Conservation (phyloP, 305 asterid species). For the Solanum chacoense region DNA sequence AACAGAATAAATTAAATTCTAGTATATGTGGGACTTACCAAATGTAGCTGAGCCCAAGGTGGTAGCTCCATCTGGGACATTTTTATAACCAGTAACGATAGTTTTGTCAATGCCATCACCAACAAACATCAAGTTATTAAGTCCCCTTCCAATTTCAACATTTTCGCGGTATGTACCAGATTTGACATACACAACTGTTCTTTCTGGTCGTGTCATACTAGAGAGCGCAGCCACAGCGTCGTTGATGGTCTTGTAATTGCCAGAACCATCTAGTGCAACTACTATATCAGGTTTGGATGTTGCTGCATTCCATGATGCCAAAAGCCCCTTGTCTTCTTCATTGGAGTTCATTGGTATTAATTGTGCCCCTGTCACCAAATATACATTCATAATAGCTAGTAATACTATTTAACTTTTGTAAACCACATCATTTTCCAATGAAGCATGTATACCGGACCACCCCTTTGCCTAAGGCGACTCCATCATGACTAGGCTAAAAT, state of each 20-base stretch:
- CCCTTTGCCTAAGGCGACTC: background rate
- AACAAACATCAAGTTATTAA: conserved; percentile 54
- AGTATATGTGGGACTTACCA: conserved; percentile 20
- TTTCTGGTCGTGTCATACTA: conserved; percentile 20
- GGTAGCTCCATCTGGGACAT: conserved; percentile 48
- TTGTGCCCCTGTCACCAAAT: background rate
- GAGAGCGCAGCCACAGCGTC: conserved; percentile 45
- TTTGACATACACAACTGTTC: conserved; percentile 47
- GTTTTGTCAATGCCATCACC: conserved; percentile 81
- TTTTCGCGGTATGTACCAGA: conserved; percentile 45
- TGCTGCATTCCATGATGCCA: conserved; percentile 43
- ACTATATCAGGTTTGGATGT: conserved; percentile 44
- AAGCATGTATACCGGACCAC: background rate
- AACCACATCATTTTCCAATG: background rate
- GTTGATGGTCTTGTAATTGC: conserved; percentile 41
- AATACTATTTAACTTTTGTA: background rate
- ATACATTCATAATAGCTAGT: background rate
- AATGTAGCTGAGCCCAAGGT: conserved; percentile 64
- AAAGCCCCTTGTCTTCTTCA: conserved; percentile 17
- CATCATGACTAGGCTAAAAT: background rate
- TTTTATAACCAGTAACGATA: conserved; percentile 42
- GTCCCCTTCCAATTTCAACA: conserved; percentile 39
- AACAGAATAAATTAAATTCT: background rate
- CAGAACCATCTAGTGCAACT: conserved; percentile 81
- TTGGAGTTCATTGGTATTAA: conserved; percentile 10